A percentile compares a stretch with the other conserved stretches of the same genome.
Evolutionary conservation across 768 basidiomycete species (phyloP).

Genomic region (Podaxis pistillaris): DNA sequence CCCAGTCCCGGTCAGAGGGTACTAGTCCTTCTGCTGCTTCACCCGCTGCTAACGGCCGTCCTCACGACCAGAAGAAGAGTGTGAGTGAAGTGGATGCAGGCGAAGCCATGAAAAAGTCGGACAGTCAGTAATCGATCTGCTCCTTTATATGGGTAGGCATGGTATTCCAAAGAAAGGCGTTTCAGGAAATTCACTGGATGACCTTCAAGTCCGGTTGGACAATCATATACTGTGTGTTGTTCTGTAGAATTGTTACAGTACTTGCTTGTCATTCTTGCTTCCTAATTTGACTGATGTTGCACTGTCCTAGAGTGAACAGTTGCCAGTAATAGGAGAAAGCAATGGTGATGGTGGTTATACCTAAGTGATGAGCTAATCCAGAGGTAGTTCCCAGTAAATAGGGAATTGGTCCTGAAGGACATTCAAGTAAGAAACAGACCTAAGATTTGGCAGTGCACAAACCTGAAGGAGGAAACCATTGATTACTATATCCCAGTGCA

Average conservation of each 20-base stretch:
- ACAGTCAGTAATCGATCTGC: conserved; percentile 26
- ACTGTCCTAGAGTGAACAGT: no score
- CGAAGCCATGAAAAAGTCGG: conserved; percentile 30
- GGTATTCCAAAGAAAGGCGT: not conserved
- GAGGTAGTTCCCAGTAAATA: no score
- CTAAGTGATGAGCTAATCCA: no score
- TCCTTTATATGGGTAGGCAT: not conserved
- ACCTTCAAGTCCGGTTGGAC: not conserved
- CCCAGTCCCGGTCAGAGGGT: conserved; percentile 33
- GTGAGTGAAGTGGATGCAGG: conserved; percentile 32
- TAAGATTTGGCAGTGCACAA: no score
- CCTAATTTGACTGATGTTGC: not conserved
- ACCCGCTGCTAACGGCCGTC: conserved; percentile 19
- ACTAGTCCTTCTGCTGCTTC: conserved; percentile 24
- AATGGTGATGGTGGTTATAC: no score
- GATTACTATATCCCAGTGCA: no score
- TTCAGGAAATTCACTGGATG: not conserved
- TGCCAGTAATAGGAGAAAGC: no score
- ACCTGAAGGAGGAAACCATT: no score
- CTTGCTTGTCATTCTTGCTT: conserved; percentile 1
- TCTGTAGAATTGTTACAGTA: conserved; percentile 13
- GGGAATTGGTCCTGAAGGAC: no score
- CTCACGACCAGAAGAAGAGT: conserved; percentile 29
- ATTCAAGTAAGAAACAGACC: no score
- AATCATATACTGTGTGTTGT: not conserved